A percentile compares a stretch with the other conserved stretches of the same genome.
Conservation (phyloP, 352 stramenopile species). For the Globisporangium perplexum region DNA sequence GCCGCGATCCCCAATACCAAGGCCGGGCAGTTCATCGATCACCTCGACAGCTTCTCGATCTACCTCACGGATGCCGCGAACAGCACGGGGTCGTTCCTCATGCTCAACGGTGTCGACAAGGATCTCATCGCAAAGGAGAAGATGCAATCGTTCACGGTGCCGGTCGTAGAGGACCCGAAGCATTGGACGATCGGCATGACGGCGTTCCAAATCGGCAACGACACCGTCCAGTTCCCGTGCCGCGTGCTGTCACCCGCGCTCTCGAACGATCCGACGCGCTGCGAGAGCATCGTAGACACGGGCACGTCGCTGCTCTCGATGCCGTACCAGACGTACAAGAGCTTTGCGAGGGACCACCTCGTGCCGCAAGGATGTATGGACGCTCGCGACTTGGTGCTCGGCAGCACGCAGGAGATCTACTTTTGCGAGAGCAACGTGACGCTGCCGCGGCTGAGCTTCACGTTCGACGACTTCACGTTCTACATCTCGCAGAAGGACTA, state of each 20-base stretch:
- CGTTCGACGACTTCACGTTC: constrained; percentile 53
- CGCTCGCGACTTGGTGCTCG: neutral
- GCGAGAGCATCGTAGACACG: constrained; percentile 55
- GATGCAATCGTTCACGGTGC: constrained; percentile 33
- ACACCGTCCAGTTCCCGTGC: constrained; percentile 33
- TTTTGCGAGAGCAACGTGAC: constrained; percentile 41
- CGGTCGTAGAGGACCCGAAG: constrained; percentile 27
- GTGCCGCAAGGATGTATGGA: constrained; percentile 23
- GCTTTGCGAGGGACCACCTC: constrained; percentile 31
- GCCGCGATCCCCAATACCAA: constrained; percentile 31
- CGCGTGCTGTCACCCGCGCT: constrained; percentile 7
- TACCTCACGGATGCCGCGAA: constrained; percentile 44
- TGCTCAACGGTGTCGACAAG: constrained; percentile 61
- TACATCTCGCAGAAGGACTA: constrained; percentile 59
- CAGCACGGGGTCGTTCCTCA: constrained; percentile 47
- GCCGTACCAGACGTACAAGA: constrained; percentile 26
- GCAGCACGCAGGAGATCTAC: constrained; percentile 31
- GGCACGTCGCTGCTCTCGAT: constrained; percentile 57
- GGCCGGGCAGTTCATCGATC: constrained; percentile 44
- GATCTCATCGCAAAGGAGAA: constrained; percentile 36
- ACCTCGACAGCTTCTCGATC: constrained; percentile 60
- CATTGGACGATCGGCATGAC: constrained; percentile 73
- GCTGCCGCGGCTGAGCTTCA: constrained; percentile 43
- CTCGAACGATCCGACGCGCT: constrained; percentile 7
- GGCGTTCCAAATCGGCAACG: constrained; percentile 42